These are phyloP conservation scores for Desmodesmus armatus DNA, from an alignment of 139 green algal genomes.

Conservation along the genomic window DNA sequence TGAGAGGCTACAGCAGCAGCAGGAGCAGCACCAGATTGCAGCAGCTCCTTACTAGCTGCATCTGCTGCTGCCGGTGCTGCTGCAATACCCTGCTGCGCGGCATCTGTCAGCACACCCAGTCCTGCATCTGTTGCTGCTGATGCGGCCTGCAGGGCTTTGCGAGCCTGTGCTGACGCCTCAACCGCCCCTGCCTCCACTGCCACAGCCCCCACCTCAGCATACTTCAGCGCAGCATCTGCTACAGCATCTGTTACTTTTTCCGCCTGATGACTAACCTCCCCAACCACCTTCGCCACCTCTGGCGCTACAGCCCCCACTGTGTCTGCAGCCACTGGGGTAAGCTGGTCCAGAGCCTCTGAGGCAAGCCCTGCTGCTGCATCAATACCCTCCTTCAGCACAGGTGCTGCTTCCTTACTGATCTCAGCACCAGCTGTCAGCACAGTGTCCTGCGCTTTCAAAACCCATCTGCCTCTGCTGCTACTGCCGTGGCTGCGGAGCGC, in stretches of 20 bases:
- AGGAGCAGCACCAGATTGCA: slow-evolving; percentile 10
- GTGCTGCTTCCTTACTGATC: not conserved
- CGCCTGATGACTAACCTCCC: not conserved
- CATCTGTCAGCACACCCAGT: no score
- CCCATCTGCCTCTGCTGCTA: slow-evolving; percentile 7
- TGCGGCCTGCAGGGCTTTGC: not conserved
- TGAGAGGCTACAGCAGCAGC: slow-evolving; percentile 7
- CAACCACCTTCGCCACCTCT: not conserved
- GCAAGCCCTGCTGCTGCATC: slow-evolving; percentile 1
- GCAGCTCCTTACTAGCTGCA: not conserved
- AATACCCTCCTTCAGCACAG: not conserved
- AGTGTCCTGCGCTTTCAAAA: not conserved
- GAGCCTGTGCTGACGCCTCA: not conserved
- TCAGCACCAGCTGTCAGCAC: not conserved
- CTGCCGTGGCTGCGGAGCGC: no score
- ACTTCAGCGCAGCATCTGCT: no score
- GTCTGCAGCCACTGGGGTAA: not conserved
- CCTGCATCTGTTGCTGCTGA: not conserved
- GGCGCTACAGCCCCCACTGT: not conserved
- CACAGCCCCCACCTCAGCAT: no score
- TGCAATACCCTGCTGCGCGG: not conserved
- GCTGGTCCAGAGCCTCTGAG: not conserved
- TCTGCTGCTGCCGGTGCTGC: slow-evolving; percentile 7
- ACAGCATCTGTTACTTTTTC: slow-evolving; percentile 2
- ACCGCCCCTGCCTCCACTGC: no score